Evolutionary conservation across 2,329 filamentous ascomycete species (phyloP).

Genomic region (Xenosphaeropsis pyriputrescens): DNA sequence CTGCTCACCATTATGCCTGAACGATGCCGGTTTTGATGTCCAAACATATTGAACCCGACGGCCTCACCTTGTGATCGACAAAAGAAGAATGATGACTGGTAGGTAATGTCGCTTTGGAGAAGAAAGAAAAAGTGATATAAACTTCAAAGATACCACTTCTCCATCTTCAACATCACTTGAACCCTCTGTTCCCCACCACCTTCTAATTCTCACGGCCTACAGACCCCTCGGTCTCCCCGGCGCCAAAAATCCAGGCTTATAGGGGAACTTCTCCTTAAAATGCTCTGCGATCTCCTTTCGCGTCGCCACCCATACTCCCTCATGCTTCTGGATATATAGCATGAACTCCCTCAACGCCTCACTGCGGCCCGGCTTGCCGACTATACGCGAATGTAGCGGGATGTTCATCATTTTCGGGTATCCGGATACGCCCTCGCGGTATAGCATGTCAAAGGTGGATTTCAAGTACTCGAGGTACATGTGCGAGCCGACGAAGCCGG

Average conservation of each 20-base stretch:
- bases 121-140: too few relatives aligned
- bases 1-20: too few relatives aligned
- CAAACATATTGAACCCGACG: too few relatives aligned
- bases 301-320: constrained; percentile 38
- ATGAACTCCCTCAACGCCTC: constrained; percentile 34
- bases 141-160: too few relatives aligned
- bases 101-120: too few relatives aligned
- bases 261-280: constrained; percentile 31
- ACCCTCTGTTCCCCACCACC: too few relatives aligned
- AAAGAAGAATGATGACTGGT: too few relatives aligned
- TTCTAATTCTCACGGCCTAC: too few relatives aligned
- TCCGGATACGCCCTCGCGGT: constrained; percentile 18
- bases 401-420: constrained; percentile 37
- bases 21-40: too few relatives aligned
- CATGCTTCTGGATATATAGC: constrained; percentile 27
- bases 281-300: constrained; percentile 33
- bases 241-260: constrained; percentile 20
- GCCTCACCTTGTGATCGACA: too few relatives aligned
- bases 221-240: background rate
- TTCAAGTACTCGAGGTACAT: constrained; percentile 24
- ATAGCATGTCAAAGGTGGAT: constrained; percentile 36
- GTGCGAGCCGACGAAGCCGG: constrained; percentile 7
- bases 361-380: constrained; percentile 31
- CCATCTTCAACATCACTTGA: too few relatives aligned
- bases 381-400: constrained; percentile 32